Conservation (phyloP, 2,329 filamentous ascomycete species). For the Lecanicillium sp. region DNA sequence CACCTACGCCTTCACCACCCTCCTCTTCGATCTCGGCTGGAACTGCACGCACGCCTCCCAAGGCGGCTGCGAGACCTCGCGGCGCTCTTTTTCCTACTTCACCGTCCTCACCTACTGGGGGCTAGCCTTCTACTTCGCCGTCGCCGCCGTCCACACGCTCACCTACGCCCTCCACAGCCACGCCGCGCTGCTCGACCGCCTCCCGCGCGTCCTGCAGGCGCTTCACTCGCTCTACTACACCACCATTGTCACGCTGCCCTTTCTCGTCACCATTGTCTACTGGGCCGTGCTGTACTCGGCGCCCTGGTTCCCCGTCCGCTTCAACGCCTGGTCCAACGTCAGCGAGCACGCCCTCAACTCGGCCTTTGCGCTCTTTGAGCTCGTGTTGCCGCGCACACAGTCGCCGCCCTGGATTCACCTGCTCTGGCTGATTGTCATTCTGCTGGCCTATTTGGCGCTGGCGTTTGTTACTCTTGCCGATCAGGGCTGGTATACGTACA, state of each 20-base stretch:
- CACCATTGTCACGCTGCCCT: slow-evolving; percentile 54
- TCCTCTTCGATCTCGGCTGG: slow-evolving; percentile 64
- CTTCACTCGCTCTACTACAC: slow-evolving; percentile 60
- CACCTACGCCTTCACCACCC: slow-evolving; percentile 62
- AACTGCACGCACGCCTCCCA: slow-evolving; percentile 42
- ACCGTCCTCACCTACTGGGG: slow-evolving; percentile 79
- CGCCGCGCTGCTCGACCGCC: slow-evolving; percentile 45
- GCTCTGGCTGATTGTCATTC: slow-evolving; percentile 59
- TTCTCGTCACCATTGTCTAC: slow-evolving; percentile 64
- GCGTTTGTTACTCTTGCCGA: slow-evolving; percentile 66
- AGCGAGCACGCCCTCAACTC: slow-evolving; percentile 71
- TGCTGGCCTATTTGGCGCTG: slow-evolving; percentile 64
- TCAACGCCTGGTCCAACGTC: slow-evolving; percentile 56
- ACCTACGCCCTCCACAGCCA: slow-evolving; percentile 50
- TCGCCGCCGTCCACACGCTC: slow-evolving; percentile 60
- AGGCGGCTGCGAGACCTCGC: slow-evolving; percentile 37
- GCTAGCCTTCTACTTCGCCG: slow-evolving; percentile 68
- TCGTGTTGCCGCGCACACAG: slow-evolving; percentile 58
- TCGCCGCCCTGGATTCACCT: slow-evolving; percentile 56
- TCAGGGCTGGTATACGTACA: slow-evolving; percentile 69
- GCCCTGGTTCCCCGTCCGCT: slow-evolving; percentile 43
- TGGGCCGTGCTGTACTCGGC: slow-evolving; percentile 54
- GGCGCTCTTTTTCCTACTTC: slow-evolving; percentile 69
- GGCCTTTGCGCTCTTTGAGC: slow-evolving; percentile 67
- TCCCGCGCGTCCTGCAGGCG: slow-evolving; percentile 54